Evolutionary conservation across 2,329 filamentous ascomycete species (phyloP), one percentile per base, ranked within the genome.

Genomic region (Penicillium verrucosum): DNA sequence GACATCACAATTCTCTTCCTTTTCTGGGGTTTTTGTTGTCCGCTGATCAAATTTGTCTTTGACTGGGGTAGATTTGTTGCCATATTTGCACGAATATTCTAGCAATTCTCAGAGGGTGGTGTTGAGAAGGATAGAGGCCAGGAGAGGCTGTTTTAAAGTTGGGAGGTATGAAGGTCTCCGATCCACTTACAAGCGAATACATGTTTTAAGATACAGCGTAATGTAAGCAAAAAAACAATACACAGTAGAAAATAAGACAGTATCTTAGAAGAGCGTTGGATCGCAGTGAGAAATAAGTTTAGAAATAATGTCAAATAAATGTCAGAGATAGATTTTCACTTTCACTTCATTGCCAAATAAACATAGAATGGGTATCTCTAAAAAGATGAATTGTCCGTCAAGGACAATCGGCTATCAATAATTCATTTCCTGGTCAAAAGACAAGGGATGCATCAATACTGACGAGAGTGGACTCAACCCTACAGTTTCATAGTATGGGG

Each of bases 301-400:
- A 23, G 29, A 46, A 25, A 34, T 25, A 46, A 34, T 4, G 29
- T 23, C 5, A 18, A 47, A 12, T 11, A n/a, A 34, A 36, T 23
- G 21, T 25, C 21, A 46, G 14, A n/a, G 29, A 25, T n/a, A 36
- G 21, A 25, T 47, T 36, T 47, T 47, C 44, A 32, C 14, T 36
- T 25, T 47, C 14, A 47, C 21, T 47, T 36, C 29, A 10, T 23
- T 47, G 21, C 44, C n/a, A 47, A 47, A 34, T 25, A 21, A 36
- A 47, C 44, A 34, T 45, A 41, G 7, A 51, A 44, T 51, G 48
- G 49, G 49, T 51, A 51, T 51, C 49, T 45, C 30, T 18, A 51
- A 51, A 25, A 51, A 36, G 29, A 45, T 44, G 11, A 51, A 51
- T 34, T 12, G 14, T 34, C 21, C 14, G n/a, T 42, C 37, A 42